Evolutionary conservation across 2,329 filamentous ascomycete genomes (phyloP).

Genomic region (Gremmenia infestans): DNA sequence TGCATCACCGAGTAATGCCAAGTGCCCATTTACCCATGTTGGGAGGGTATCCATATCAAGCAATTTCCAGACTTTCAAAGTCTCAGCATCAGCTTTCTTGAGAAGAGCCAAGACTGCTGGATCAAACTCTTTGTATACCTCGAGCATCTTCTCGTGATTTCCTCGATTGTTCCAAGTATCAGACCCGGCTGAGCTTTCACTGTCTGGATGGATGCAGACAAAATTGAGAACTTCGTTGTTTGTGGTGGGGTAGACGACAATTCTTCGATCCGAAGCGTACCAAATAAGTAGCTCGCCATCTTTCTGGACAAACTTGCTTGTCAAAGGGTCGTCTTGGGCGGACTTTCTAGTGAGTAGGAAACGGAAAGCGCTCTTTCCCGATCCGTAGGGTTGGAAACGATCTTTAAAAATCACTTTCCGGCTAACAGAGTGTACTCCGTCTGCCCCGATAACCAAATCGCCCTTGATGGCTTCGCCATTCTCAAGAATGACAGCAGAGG

Average conservation of each 20-base stretch:
- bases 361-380: conserved; percentile 23
- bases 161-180: conserved; percentile 38
- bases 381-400: conserved; percentile 22
- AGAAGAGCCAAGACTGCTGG: conserved; percentile 37
- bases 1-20: conserved; percentile 60
- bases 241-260: conserved; percentile 46
- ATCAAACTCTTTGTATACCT: conserved; percentile 40
- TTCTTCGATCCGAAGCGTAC: conserved; percentile 37
- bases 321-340: conserved; percentile 33
- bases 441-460: conserved; percentile 50
- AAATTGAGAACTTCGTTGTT: conserved; percentile 44
- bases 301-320: conserved; percentile 30
- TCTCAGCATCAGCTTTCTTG: conserved; percentile 38
- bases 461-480: conserved; percentile 39
- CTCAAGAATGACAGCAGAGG: conserved; percentile 40
- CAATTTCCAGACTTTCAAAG: conserved; percentile 53
- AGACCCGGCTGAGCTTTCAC: conserved; percentile 38
- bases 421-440: conserved; percentile 41
- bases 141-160: conserved; percentile 35
- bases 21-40: conserved; percentile 46
- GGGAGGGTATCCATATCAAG: conserved; percentile 60
- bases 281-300: conserved; percentile 35
- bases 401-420: conserved; percentile 6
- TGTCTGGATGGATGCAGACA: conserved; percentile 48
- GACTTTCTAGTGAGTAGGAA: conserved; percentile 22